A percentile compares a stretch with the other conserved stretches of the same genome.
Conservation (phyloP, 2,329 filamentous ascomycete genomes). For the Phyllosticta paracitricarpa region DNA sequence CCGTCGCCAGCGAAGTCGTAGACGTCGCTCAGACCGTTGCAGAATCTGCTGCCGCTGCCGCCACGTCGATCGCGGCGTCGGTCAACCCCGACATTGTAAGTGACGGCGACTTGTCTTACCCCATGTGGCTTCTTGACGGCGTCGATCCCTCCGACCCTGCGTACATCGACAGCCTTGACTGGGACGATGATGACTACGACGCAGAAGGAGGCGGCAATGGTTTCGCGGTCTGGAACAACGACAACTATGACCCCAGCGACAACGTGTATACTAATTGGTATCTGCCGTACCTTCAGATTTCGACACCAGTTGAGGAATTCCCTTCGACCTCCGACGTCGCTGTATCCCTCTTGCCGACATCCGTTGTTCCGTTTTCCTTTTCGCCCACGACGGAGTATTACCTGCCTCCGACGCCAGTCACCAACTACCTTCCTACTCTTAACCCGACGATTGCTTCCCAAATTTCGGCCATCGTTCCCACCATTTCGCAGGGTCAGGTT, state of each 20-base stretch:
- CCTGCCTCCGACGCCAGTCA: not conserved
- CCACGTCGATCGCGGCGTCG: not conserved
- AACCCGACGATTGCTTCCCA: not conserved
- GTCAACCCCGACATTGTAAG: not conserved
- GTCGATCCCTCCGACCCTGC: not conserved
- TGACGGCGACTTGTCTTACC: not conserved
- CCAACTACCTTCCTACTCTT: not conserved
- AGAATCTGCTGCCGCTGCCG: not conserved
- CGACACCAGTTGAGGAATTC: not conserved
- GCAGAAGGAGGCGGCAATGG: not conserved
- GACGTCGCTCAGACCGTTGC: not conserved
- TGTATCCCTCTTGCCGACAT: not conserved
- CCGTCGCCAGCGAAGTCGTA: not conserved
- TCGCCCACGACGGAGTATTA: not conserved
- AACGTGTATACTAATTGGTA: not conserved
- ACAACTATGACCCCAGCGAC: not conserved
- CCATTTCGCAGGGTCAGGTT: not conserved
- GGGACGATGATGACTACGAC: not conserved
- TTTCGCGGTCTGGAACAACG: not conserved
- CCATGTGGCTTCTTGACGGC: not conserved
- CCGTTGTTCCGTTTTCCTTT: not conserved
- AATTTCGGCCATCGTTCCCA: not conserved
- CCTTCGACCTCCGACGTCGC: not conserved
- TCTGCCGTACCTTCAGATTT: not conserved
- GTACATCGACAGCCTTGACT: not conserved